Base-by-base conservation (phyloP, 2,329 filamentous ascomycete genomes). In the Aspergillus ochraceus region DNA sequence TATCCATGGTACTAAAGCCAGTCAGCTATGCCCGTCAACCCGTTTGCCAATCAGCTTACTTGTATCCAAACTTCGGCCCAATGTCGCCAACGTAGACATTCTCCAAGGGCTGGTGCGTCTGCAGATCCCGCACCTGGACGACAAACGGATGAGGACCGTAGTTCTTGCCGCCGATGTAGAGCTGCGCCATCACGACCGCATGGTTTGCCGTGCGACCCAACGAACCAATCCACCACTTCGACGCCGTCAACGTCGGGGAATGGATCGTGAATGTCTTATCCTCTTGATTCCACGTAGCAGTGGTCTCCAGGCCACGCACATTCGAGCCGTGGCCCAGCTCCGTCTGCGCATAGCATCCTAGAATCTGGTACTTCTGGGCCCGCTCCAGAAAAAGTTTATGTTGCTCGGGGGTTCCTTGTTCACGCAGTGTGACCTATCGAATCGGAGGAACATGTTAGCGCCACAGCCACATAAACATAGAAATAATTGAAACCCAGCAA, bases 171-270 rank as follows among this genome's bases (percentile, higher is more conserved):
- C 80, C 78, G 61, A 92, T 83, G 62, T 88, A 84, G 29, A 93
- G 81, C 75, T 92, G 90, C 0, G 90, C 90, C 83, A 93, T 91
- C 3, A 93, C 89, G 2, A 91, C 86, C 1, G 90, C 90, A 70
- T 91, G 83, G 71, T 91, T 93, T 49, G 90, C 90, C 2, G 88
- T 88, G 67, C 88, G 83, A 54, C 90, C 90, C 3, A 93, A 81
- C 11, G 89, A 90, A 1, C 90, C 90, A 67, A 92, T 92, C 90
- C 90, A 93, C 90, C 90, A 94, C 72, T 94, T 94, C 36, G 88
- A 89, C 0, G 90, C 85, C 1, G 90, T 92, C 58, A 92, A 80
- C 62, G 86, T 81, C 10, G 90, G 90, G 0, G 88, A 91, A 75
- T 92, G 86, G 39, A 93, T 81, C 14, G 81, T 88, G 68, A 93